Percentiles rank a stretch among this genome's conserved stretches.
Conservation (phyloP, 176 grass and related monocot species). For the Avena atlantica region DNA sequence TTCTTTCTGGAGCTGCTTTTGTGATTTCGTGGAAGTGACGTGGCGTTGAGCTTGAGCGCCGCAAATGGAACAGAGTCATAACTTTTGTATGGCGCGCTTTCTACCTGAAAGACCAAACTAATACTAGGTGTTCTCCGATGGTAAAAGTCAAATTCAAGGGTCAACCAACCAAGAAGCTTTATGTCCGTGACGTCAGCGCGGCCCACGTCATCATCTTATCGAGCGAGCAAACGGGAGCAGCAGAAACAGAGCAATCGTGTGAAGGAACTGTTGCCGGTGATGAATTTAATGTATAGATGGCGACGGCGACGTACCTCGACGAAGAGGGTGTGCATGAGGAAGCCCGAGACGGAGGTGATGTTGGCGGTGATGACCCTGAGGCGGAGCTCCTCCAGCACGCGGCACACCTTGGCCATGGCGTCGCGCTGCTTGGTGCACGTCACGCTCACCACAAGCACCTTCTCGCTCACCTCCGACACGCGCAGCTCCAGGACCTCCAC, state of each 20-base stretch:
- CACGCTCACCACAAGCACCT: slow-evolving; percentile 69
- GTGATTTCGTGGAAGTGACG: not conserved
- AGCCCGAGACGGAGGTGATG: slow-evolving; percentile 65
- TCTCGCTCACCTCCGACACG: slow-evolving; percentile 67
- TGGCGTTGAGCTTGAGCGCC: not conserved
- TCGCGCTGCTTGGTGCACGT: slow-evolving; percentile 72
- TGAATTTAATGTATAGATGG: not conserved
- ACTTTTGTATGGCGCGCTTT: not conserved
- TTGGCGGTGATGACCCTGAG: slow-evolving; percentile 75
- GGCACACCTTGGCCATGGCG: slow-evolving; percentile 71
- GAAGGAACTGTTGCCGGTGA: not conserved
- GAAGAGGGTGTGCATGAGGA: slow-evolving; percentile 75
- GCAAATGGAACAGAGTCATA: slow-evolving; percentile 1
- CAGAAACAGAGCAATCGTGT: slow-evolving; percentile 1
- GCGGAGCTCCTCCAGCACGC: slow-evolving; percentile 68
- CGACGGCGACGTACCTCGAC: slow-evolving; percentile 59
- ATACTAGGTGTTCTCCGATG: not conserved
- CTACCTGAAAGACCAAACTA: not conserved
- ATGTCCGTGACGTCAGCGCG: not conserved
- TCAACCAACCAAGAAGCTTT: not conserved
- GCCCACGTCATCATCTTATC: slow-evolving; percentile 11
- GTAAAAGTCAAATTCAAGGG: not conserved
- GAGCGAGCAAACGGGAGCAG: not conserved
- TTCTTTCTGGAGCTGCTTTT: not conserved
- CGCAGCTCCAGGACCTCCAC: slow-evolving; percentile 75